These are phyloP conservation scores for Vanrija pseudolonga DNA, from an alignment of 1,284 basidiomycete genomes.

Conservation along the genomic window DNA sequence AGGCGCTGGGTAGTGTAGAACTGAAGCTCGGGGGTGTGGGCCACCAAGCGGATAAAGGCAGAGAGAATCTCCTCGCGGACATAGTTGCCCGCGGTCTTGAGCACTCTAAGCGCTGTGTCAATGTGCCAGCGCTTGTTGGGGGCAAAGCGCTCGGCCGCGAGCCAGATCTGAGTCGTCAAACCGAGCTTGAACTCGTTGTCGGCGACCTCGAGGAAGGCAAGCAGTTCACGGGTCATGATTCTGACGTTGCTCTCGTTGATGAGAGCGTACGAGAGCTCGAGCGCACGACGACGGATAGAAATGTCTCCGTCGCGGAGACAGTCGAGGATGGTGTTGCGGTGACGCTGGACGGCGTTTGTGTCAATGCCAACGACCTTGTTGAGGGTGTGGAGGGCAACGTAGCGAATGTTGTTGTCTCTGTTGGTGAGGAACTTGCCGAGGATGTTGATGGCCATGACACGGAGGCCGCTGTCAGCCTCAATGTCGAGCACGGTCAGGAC, in stretches of 20 bases:
- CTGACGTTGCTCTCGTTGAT: conserved; percentile 95
- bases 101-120: conserved; percentile 87
- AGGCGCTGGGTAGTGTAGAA: conserved; percentile 92
- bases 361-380: conserved; percentile 99
- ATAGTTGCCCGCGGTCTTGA: conserved; percentile 98
- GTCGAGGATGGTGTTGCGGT: conserved; percentile 96
- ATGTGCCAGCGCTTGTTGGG: conserved; percentile 99
- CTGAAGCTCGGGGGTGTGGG: conserved; percentile 95
- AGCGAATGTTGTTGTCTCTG: conserved; percentile 98
- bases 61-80: conserved; percentile 95
- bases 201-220: conserved; percentile 95
- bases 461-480: conserved; percentile 88
- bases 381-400: conserved; percentile 95
- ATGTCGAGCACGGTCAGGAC: conserved; percentile 98
- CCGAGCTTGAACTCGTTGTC: conserved; percentile 99
- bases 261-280: conserved; percentile 95
- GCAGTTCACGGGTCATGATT: conserved; percentile 83
- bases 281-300: conserved; percentile 91
- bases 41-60: conserved; percentile 90
- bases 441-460: conserved; percentile 99
- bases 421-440: conserved; percentile 98
- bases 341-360: conserved; percentile 96
- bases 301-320: conserved; percentile 98
- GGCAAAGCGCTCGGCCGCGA: conserved; percentile 93
- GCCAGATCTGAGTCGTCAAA: conserved; percentile 94